Evolutionary conservation across 164 flowering plant species (phyloP).

Genomic region (Stephania yunnanensis): DNA sequence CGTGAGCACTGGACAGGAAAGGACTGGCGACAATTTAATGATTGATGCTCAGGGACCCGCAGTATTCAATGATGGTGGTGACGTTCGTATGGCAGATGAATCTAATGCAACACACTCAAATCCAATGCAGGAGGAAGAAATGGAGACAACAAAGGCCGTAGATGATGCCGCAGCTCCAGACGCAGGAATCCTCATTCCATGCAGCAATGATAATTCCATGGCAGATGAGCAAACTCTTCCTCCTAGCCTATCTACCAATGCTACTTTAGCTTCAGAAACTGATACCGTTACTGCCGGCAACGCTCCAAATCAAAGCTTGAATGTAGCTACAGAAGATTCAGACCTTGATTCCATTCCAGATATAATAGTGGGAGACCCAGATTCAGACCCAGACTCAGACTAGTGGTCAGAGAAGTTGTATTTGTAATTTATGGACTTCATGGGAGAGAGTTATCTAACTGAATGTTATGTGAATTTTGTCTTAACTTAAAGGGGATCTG

Average conservation of each 20-base stretch:
- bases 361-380: slow-evolving; percentile 59
- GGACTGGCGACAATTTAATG: slow-evolving; percentile 23
- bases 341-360: slow-evolving; percentile 53
- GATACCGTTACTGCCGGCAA: background rate
- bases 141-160: background rate
- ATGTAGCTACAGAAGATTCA: slow-evolving; percentile 5
- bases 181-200: background rate
- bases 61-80: slow-evolving; percentile 8
- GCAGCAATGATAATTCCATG: background rate
- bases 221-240: background rate
- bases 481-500: no score
- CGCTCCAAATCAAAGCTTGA: background rate
- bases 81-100: slow-evolving; percentile 6
- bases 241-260: background rate
- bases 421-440: no score
- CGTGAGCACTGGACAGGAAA: slow-evolving; percentile 14
- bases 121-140: background rate
- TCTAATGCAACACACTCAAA: background rate
- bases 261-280: slow-evolving; percentile 4
- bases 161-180: slow-evolving; percentile 8
- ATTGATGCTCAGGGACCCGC: slow-evolving; percentile 17
- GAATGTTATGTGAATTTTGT: no score
- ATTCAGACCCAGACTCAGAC: slow-evolving; percentile 35
- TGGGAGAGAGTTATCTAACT: no score
- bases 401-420: no score